phyloP scores from a whole-genome alignment of 75 land plant species.

The Pinus tabuliformis region DNA sequence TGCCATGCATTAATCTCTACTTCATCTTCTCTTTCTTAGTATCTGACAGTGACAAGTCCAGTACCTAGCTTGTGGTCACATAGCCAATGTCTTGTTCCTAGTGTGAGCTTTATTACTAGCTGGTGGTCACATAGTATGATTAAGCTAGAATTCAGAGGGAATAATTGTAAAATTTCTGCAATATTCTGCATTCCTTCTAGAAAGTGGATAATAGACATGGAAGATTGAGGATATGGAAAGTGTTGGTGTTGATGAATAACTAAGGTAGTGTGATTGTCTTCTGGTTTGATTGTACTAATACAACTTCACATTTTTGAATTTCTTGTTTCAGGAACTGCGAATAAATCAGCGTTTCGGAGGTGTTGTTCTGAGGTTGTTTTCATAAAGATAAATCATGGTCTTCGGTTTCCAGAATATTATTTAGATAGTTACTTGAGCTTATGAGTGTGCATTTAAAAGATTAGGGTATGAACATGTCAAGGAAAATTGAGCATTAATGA shows the following conservation, averaged over 20 bases:
- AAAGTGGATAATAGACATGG: not conserved
- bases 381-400: not conserved
- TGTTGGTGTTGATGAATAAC: not conserved
- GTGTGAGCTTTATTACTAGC: not conserved
- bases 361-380: constrained; percentile 66
- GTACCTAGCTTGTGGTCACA: not conserved
- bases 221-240: not conserved
- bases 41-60: not conserved
- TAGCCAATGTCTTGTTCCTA: too few species aligned
- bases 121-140: not conserved
- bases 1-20: too few species aligned
- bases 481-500: not conserved
- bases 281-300: not conserved
- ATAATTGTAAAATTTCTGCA: not conserved
- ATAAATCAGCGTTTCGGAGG: constrained; percentile 84
- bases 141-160: not conserved
- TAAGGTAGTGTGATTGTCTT: not conserved
- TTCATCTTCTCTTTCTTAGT: too few species aligned
- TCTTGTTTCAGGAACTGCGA: constrained; percentile 70
- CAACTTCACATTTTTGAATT: not conserved
- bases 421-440: not conserved
- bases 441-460: not conserved
- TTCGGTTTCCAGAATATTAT: not conserved
- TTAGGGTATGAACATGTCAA: not conserved
- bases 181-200: not conserved